Base-by-base conservation (phyloP, 139 green algal genomes). In the Yamagishiella unicocca region DNA sequence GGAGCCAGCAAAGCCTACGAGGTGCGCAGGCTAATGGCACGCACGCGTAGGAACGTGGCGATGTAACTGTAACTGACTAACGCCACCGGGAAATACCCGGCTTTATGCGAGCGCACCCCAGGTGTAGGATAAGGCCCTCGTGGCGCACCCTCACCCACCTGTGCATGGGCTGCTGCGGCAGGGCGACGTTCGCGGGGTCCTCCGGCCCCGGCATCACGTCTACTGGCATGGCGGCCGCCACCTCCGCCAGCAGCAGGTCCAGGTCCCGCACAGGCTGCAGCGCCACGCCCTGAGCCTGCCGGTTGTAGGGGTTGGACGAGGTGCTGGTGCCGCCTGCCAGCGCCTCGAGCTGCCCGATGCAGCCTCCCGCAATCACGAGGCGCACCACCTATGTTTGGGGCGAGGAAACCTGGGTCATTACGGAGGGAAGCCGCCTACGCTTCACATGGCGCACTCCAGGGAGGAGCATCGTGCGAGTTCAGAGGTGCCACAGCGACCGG, bases 141-240 rank as follows among this genome's bases (percentile, higher is more conserved):
- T 12, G 12, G 50, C 70, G 61, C 9, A 35, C 29, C n/a, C 67
- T 35, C 0, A 8, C 83, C 1, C 73, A 70, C 94, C 93, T 87
- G 93, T 99, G 97, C 71, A 99, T 86, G n/a, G 97, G 95, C 92
- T 99, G 98, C 91, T 99, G 98, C 21, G 98, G 98, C 82, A 99
- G 90, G 22, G 96, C 95, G 46, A 96, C 93, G 85, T 98, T 99
- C 81, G 95, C 93, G 0, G 96, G 97, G 90, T 99, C 98, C 35
- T 91, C 91, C 1, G 91, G 76, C 2, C 98, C 98, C 4, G 98
- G 97, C 97, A 99, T 99, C 21, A 99, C 83, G 87, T 99, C 98
- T 33, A 99, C 93, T 0, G 96, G 96, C 62, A 99, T 81, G 5
- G 90, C 91, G 0, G 91, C 90, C 2, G 93, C 94, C 43, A 98